These are phyloP conservation scores for Pseudogymnoascus destructans DNA, from an alignment of 2,329 filamentous ascomycete species.

Conservation along the genomic window DNA sequence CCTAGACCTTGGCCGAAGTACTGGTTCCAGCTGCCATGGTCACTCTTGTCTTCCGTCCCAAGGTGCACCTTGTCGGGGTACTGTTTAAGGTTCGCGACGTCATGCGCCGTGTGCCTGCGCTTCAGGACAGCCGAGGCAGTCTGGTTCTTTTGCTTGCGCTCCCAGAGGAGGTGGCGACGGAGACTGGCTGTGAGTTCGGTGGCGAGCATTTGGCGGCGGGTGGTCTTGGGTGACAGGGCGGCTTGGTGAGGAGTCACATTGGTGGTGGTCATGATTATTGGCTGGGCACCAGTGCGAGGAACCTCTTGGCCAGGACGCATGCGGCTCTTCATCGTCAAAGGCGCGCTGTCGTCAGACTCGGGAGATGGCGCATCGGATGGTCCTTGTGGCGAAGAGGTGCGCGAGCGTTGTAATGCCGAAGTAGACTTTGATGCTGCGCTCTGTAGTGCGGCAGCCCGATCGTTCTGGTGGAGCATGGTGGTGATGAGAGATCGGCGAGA, in stretches of 20 bases:
- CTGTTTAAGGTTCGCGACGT: slow-evolving; percentile 77
- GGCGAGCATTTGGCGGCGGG: slow-evolving; percentile 86
- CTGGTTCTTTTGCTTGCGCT: slow-evolving; percentile 85
- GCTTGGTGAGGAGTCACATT: slow-evolving; percentile 47
- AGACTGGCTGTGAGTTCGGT: slow-evolving; percentile 90
- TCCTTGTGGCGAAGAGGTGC: slow-evolving; percentile 54
- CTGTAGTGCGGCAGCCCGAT: slow-evolving; percentile 56
- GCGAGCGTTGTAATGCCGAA: slow-evolving; percentile 43
- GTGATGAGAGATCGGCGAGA: slow-evolving; percentile 84
- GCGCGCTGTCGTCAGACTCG: slow-evolving; percentile 31
- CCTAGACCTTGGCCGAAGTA: slow-evolving; percentile 70
- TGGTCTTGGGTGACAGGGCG: slow-evolving; percentile 80
- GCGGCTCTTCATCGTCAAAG: slow-evolving; percentile 42
- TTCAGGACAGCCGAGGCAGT: slow-evolving; percentile 82
- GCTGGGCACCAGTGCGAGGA: slow-evolving; percentile 53
- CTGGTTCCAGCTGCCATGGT: slow-evolving; percentile 68
- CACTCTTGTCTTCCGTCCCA: slow-evolving; percentile 37
- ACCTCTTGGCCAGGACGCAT: slow-evolving; percentile 31
- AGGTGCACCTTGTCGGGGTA: slow-evolving; percentile 56
- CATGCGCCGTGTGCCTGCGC: slow-evolving; percentile 78
- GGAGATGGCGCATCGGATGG: slow-evolving; percentile 44
- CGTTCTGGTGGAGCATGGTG: slow-evolving; percentile 71
- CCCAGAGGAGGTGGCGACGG: slow-evolving; percentile 82
- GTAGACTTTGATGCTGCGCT: slow-evolving; percentile 43
- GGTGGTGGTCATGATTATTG: slow-evolving; percentile 63